phyloP scores from a whole-genome alignment of 176 grass and related monocot species.

The Oryza longistaminata region DNA sequence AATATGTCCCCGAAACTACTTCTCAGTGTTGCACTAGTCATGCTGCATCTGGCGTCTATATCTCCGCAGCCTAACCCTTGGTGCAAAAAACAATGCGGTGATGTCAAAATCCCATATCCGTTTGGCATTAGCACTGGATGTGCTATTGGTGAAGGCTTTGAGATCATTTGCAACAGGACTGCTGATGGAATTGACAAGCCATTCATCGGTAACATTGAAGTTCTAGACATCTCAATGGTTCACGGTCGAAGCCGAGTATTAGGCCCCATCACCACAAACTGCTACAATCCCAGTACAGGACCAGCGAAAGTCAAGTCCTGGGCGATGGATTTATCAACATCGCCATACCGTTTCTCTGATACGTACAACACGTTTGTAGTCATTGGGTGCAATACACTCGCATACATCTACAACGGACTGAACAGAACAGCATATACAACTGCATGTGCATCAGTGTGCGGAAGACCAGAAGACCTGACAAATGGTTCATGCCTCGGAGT shows the following conservation, averaged over 20 bases:
- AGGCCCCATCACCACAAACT: background rate
- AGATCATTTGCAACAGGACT: background rate
- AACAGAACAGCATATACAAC: background rate
- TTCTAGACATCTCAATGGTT: background rate
- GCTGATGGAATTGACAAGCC: background rate
- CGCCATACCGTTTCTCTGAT: background rate
- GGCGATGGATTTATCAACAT: background rate
- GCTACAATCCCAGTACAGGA: background rate
- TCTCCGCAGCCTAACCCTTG: background rate
- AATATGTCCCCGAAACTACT: background rate
- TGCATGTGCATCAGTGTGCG: conserved; percentile 19
- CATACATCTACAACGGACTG: background rate
- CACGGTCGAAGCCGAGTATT: conserved; percentile 7
- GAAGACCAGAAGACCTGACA: background rate
- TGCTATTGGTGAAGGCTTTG: background rate
- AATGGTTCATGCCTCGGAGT: conserved; percentile 27
- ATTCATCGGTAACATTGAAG: background rate
- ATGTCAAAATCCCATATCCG: conserved; percentile 21
- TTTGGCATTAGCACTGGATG: conserved; percentile 13
- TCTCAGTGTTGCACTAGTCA: background rate
- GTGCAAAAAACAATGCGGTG: conserved; percentile 16
- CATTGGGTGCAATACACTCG: conserved; percentile 31
- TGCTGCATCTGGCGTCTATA: background rate
- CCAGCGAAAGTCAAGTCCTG: fast-evolving
- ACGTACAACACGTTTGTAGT: conserved; percentile 7